Percentiles rank a stretch among this genome's conserved stretches.
phyloP scores from a whole-genome alignment of 2,329 filamentous ascomycete species.

The Ampelomyces quisqualis region DNA sequence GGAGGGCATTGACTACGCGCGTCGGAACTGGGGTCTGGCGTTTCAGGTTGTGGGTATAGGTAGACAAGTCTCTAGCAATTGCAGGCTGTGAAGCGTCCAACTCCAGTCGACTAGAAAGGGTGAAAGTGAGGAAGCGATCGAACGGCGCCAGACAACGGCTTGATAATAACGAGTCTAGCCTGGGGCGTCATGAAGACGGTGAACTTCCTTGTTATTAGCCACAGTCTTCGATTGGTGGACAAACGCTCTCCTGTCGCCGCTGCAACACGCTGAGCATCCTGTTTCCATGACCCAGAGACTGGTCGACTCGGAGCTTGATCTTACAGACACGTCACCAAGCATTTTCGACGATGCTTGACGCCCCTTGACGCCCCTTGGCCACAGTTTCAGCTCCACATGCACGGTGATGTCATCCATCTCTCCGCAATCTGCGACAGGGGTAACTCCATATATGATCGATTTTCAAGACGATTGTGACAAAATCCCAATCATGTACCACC shows the following conservation, averaged over 20 bases:
- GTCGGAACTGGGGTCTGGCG: slow-evolving; percentile 3
- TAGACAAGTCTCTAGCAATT: slow-evolving; percentile 11
- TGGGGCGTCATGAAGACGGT: slow-evolving; percentile 21
- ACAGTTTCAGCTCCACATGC: slow-evolving; percentile 18
- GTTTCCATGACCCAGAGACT: background rate
- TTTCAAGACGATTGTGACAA: too few relatives aligned
- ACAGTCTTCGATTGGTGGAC: slow-evolving; percentile 13
- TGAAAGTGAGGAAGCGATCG: too few relatives aligned
- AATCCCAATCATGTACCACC: background rate
- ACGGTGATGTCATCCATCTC: slow-evolving; percentile 24
- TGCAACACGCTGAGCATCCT: background rate
- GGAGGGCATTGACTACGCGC: slow-evolving; percentile 7
- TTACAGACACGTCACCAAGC: slow-evolving; percentile 30
- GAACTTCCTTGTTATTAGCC: slow-evolving; percentile 26
- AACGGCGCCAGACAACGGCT: too few relatives aligned
- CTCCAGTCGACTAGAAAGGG: too few relatives aligned
- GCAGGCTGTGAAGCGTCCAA: slow-evolving; percentile 4
- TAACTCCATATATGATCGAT: too few relatives aligned
- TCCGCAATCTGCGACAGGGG: background rate
- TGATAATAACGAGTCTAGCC: too few relatives aligned
- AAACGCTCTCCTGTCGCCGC: slow-evolving; percentile 5
- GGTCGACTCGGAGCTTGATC: slow-evolving; percentile 9
- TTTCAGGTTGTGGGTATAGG: slow-evolving; percentile 20
- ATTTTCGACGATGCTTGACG: slow-evolving; percentile 28
- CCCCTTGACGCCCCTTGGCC: slow-evolving; percentile 19